A percentile compares a stretch with the other conserved stretches of the same genome.
Evolutionary conservation across 2,329 filamentous ascomycete genomes (phyloP).

Genomic region (Venturia oleaginea): DNA sequence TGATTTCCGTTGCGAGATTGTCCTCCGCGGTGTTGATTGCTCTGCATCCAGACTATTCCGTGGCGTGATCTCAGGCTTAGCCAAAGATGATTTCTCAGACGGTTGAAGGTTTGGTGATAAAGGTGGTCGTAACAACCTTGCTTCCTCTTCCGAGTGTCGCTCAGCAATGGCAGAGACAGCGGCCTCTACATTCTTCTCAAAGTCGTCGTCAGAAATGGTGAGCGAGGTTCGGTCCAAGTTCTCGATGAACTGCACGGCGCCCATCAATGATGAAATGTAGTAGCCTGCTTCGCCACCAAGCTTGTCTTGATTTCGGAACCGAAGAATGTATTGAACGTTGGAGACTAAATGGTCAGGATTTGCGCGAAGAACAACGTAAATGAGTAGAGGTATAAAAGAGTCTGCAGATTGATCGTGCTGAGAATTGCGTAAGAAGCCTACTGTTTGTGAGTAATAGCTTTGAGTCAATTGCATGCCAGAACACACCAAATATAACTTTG

Average conservation of each 20-base stretch:
- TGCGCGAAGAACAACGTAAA: slow-evolving; percentile 89
- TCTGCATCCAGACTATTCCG: slow-evolving; percentile 52
- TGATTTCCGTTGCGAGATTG: slow-evolving; percentile 46
- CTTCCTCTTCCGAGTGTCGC: slow-evolving; percentile 58
- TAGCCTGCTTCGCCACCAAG: slow-evolving; percentile 96
- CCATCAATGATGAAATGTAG: slow-evolving; percentile 93
- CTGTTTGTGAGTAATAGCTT: neutral
- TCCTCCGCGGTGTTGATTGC: slow-evolving; percentile 47
- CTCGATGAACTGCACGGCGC: slow-evolving; percentile 93
- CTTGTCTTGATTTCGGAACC: slow-evolving; percentile 96
- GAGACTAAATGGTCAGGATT: slow-evolving; percentile 94
- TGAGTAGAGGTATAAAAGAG: slow-evolving; percentile 88
- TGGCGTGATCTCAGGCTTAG: slow-evolving; percentile 49
- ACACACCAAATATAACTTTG: slow-evolving; percentile 90
- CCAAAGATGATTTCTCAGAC: slow-evolving; percentile 41
- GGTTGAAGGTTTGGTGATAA: slow-evolving; percentile 34
- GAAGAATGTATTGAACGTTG: slow-evolving; percentile 94
- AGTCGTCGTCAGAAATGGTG: slow-evolving; percentile 90
- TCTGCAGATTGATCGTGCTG: slow-evolving; percentile 93
- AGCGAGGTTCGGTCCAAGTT: slow-evolving; percentile 88
- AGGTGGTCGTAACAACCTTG: slow-evolving; percentile 19
- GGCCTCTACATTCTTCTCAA: slow-evolving; percentile 91
- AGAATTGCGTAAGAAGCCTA: slow-evolving; percentile 78
- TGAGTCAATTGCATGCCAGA: neutral
- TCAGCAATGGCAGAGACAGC: slow-evolving; percentile 94